phyloP scores from a whole-genome alignment of 2,329 filamentous ascomycete genomes.

The Periconia macrospinosa region DNA sequence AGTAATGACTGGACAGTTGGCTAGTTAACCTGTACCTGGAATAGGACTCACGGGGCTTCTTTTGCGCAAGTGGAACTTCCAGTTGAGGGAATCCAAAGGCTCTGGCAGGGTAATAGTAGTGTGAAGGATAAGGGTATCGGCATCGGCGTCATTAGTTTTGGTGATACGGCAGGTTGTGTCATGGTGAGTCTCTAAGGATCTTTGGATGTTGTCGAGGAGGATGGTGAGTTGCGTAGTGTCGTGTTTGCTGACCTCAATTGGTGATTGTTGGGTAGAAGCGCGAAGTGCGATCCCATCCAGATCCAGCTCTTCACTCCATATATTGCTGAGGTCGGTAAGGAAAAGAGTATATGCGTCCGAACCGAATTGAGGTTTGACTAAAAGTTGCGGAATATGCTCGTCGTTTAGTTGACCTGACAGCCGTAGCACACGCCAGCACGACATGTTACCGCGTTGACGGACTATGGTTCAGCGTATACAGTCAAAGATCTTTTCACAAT shows the following conservation, averaged over 20 bases:
- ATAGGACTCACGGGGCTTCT: constrained; percentile 28
- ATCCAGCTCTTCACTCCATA: constrained; percentile 72
- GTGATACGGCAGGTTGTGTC: constrained; percentile 41
- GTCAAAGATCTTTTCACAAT: not conserved
- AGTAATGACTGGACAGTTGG: too few species aligned
- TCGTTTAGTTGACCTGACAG: constrained; percentile 23
- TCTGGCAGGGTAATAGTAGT: constrained; percentile 63
- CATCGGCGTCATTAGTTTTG: not conserved
- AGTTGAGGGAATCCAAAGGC: constrained; percentile 65
- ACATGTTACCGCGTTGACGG: constrained; percentile 19
- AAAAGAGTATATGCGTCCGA: constrained; percentile 63
- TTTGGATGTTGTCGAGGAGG: constrained; percentile 65
- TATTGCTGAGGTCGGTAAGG: constrained; percentile 70
- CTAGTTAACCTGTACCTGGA: too few species aligned
- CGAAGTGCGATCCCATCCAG: constrained; percentile 64
- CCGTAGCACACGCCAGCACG: constrained; percentile 37
- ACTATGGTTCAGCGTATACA: not conserved
- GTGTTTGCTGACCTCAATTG: constrained; percentile 72
- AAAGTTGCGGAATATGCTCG: constrained; percentile 57
- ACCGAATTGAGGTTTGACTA: constrained; percentile 63
- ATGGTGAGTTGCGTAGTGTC: constrained; percentile 66
- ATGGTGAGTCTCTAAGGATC: constrained; percentile 48
- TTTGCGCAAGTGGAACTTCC: constrained; percentile 62
- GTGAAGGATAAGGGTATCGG: constrained; percentile 51
- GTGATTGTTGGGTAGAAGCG: constrained; percentile 64